Conservation (phyloP, 768 basidiomycete genomes). For the Agrocybe praecox region DNA sequence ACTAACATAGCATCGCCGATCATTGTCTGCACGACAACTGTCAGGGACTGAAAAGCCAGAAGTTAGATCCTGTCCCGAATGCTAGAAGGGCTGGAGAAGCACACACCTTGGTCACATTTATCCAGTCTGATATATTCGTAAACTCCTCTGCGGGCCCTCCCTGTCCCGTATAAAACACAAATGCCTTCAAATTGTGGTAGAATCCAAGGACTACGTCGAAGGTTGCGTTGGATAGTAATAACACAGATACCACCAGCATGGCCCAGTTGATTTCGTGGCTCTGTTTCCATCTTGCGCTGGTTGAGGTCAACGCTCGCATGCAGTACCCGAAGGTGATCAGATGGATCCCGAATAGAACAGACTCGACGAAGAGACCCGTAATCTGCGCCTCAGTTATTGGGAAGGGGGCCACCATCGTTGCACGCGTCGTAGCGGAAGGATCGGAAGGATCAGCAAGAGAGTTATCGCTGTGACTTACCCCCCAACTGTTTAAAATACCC, state of each 20-base stretch:
- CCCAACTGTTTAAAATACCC: no score
- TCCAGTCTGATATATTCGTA: conserved; percentile 12
- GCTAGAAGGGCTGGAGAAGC: background rate
- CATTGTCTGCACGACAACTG: conserved; percentile 7
- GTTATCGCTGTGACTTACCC: no score
- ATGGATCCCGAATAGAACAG: conserved; percentile 12
- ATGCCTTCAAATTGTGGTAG: conserved; percentile 13
- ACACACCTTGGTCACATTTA: conserved; percentile 11
- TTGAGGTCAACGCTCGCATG: conserved; percentile 5
- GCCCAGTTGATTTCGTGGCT: conserved; percentile 8
- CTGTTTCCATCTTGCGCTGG: background rate
- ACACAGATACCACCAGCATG: conserved; percentile 2
- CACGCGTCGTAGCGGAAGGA: background rate
- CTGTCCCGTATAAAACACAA: conserved; percentile 11
- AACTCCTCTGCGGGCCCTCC: conserved; percentile 9
- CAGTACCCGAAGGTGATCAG: conserved; percentile 12
- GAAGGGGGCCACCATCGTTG: background rate
- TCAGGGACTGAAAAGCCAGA: conserved; percentile 1
- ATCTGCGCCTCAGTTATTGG: conserved; percentile 16
- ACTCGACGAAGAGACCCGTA: conserved; percentile 11
- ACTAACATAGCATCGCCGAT: conserved; percentile 16
- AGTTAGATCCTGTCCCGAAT: background rate
- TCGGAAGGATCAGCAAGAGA: no score
- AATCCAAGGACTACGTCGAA: conserved; percentile 12
- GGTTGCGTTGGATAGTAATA: conserved; percentile 2